phyloP scores from a whole-genome alignment of 1,284 basidiomycete genomes.

The Agaricales sp. region DNA sequence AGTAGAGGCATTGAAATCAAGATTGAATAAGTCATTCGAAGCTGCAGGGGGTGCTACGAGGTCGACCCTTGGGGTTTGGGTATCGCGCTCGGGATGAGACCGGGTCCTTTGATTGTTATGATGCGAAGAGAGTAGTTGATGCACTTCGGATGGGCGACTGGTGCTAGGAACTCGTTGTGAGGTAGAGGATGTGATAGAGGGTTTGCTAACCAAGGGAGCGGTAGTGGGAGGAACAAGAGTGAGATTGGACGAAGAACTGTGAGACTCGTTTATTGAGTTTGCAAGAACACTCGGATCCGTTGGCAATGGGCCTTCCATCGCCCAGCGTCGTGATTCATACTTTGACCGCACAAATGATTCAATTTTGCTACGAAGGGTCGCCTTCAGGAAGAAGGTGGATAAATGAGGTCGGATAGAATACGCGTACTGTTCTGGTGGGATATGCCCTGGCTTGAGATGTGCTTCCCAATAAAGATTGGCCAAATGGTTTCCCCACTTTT shows the following conservation, averaged over 20 bases:
- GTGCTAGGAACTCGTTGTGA: conserved; percentile 20
- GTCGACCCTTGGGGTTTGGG: conserved; percentile 5
- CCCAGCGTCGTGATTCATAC: conserved; percentile 92
- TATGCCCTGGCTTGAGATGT: conserved; percentile 86
- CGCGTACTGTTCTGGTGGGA: conserved; percentile 90
- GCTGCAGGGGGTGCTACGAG: conserved; percentile 17
- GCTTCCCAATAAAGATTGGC: conserved; percentile 98
- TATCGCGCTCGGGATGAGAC: neutral
- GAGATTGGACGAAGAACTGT: conserved; percentile 14
- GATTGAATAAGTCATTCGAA: conserved; percentile 68
- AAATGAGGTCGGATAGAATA: conserved; percentile 3
- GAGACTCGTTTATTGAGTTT: conserved; percentile 21
- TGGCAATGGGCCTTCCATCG: conserved; percentile 79
- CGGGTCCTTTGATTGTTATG: neutral
- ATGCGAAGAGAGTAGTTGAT: conserved; percentile 15
- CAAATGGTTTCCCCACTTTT: conserved; percentile 90
- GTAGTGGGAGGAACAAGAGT: conserved; percentile 21
- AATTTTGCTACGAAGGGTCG: conserved; percentile 82
- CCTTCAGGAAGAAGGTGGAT: conserved; percentile 6
- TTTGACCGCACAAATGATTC: conserved; percentile 97
- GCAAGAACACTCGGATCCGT: conserved; percentile 78
- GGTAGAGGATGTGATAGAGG: conserved; percentile 16
- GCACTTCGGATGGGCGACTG: conserved; percentile 20
- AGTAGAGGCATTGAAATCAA: conserved; percentile 69
- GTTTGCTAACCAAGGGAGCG: conserved; percentile 9